Percentiles rank a stretch among this genome's conserved stretches.
These are phyloP conservation scores for Fomitopsis palustris DNA, from an alignment of 1,284 basidiomycete genomes.

Conservation along the genomic window DNA sequence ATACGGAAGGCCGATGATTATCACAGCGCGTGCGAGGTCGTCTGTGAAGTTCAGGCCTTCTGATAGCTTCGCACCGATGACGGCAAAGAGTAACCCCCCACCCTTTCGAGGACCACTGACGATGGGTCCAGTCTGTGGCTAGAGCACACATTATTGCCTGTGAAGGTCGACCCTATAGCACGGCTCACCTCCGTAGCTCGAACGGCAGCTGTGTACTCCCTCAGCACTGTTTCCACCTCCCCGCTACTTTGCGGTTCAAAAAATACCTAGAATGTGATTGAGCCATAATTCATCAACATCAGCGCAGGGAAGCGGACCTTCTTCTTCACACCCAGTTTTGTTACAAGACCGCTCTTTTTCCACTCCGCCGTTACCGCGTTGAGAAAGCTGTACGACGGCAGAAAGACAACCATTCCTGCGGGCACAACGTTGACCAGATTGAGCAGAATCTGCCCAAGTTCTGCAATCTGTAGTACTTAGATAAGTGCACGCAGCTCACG, in stretches of 20 bases:
- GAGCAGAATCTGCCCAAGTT: constrained; percentile 80
- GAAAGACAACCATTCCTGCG: constrained; percentile 89
- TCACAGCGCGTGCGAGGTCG: constrained; percentile 83
- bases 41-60: constrained; percentile 97
- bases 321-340: constrained; percentile 72
- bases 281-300: neutral
- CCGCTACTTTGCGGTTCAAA: constrained; percentile 80
- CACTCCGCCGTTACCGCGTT: constrained; percentile 68
- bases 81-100: constrained; percentile 84
- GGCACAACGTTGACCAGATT: constrained; percentile 82
- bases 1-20: constrained; percentile 92
- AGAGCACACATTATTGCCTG: neutral
- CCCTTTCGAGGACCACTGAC: constrained; percentile 28
- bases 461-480: constrained; percentile 54
- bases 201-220: constrained; percentile 71
- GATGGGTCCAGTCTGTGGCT: constrained; percentile 7
- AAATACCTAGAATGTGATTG: constrained; percentile 75
- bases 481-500: neutral
- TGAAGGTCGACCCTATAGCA: neutral
- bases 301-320: no score
- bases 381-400: constrained; percentile 90
- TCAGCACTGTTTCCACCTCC: constrained; percentile 76
- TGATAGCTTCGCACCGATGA: constrained; percentile 94
- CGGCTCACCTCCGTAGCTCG: constrained; percentile 29
- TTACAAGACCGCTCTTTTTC: constrained; percentile 58